Evolutionary conservation across 441 rosid species (phyloP).

Genomic region (Isatis lusitanica): DNA sequence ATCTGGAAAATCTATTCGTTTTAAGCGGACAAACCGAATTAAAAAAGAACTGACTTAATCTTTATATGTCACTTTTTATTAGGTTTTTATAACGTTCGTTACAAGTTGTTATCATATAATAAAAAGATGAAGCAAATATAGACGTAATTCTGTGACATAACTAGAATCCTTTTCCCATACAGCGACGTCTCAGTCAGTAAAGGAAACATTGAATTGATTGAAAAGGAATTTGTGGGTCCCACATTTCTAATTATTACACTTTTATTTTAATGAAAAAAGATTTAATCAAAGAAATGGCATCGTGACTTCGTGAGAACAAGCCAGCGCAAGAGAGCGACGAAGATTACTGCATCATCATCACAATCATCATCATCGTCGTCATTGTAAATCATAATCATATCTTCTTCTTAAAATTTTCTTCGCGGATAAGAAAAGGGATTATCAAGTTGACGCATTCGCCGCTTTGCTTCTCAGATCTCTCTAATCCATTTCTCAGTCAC

Average conservation of each 20-base stretch:
- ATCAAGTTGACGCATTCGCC: background rate
- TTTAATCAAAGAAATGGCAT: background rate
- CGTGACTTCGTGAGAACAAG: constrained; percentile 21
- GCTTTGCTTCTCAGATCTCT: constrained; percentile 5
- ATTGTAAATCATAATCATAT: constrained; percentile 2
- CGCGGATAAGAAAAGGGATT: constrained; percentile 16
- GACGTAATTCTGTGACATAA: too few species aligned
- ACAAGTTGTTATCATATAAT: background rate
- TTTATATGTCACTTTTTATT: too few species aligned
- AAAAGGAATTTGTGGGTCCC: background rate
- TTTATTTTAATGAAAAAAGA: background rate
- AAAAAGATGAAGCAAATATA: too few species aligned
- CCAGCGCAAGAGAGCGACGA: constrained; percentile 17
- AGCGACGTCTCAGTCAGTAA: constrained; percentile 16
- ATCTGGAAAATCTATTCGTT: too few species aligned
- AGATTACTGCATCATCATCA: background rate
- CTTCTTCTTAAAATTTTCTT: background rate
- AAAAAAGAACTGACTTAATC: too few species aligned
- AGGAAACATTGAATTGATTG: constrained; percentile 13
- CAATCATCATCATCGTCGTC: background rate
- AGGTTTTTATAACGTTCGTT: background rate
- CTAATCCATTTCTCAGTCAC: background rate
- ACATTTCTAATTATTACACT: background rate
- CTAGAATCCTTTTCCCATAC: background rate
- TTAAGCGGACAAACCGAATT: too few species aligned